These are phyloP conservation scores for Cercospora sp. DNA, from an alignment of 2,329 filamentous ascomycete genomes.

Conservation along the genomic window DNA sequence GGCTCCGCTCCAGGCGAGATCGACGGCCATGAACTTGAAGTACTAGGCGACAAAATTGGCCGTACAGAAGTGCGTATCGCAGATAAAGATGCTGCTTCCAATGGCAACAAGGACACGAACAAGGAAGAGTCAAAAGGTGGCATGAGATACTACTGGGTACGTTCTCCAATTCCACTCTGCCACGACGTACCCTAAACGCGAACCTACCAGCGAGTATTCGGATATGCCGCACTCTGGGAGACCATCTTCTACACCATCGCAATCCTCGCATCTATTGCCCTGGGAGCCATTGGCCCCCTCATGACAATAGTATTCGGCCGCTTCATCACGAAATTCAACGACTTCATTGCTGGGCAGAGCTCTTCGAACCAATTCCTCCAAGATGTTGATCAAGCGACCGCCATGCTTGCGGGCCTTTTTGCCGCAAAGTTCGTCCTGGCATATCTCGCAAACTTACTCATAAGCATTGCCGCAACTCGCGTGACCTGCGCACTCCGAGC, in stretches of 20 bases:
- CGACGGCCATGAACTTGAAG: background rate
- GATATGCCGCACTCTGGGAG: background rate
- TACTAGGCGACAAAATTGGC: background rate
- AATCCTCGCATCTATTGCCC: background rate
- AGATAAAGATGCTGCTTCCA: background rate
- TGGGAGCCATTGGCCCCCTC: background rate
- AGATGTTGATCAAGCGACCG: conserved; percentile 48
- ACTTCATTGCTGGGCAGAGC: background rate
- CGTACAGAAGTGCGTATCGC: background rate
- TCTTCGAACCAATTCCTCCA: background rate
- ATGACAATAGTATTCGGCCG: background rate
- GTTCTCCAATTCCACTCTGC: background rate
- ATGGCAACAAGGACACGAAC: background rate
- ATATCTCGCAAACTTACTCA: conserved; percentile 50
- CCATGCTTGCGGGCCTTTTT: conserved; percentile 50
- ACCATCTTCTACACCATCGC: background rate
- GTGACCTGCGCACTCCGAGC: conserved; percentile 55
- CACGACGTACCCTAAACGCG: background rate
- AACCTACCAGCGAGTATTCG: background rate
- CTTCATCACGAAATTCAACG: background rate
- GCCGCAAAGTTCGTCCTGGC: conserved; percentile 63
- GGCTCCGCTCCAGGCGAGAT: background rate
- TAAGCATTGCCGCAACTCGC: conserved; percentile 55
- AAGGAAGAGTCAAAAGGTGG: background rate
- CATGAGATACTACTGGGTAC: background rate